Evolutionary conservation across 202 grass and related monocot species (phyloP).

Genomic region (Zizania palustris): DNA sequence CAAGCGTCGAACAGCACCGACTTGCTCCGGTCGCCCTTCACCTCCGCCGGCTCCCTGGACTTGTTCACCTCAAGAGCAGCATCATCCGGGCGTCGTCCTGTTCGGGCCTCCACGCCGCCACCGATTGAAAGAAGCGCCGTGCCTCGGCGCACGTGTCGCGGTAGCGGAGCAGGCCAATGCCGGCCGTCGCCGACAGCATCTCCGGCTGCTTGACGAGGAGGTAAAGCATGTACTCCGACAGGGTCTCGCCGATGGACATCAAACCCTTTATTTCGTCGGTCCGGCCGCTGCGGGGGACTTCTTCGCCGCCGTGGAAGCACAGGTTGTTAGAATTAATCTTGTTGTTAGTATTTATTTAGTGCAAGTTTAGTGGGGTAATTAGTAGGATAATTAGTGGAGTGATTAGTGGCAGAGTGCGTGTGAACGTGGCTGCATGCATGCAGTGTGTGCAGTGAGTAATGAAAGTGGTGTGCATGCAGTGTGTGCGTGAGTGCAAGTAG

Average conservation of each 20-base stretch:
- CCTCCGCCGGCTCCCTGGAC: background rate
- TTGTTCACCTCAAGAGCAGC: slow-evolving; percentile 45
- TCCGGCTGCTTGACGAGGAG: slow-evolving; percentile 49
- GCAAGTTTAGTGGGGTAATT: no score
- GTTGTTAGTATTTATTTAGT: no score
- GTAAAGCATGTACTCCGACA: slow-evolving; percentile 72
- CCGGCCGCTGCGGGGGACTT: rapidly evolving
- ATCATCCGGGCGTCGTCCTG: background rate
- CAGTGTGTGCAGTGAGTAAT: no score
- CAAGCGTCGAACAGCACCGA: slow-evolving; percentile 59
- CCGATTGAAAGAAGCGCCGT: slow-evolving; percentile 28
- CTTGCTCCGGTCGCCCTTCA: slow-evolving; percentile 57
- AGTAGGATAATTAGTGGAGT: no score
- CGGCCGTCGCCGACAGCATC: slow-evolving; percentile 36
- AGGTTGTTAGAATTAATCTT: no score
- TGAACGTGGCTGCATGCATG: no score
- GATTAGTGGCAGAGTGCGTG: no score
- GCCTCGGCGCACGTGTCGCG: slow-evolving; percentile 54
- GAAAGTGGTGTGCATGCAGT: no score
- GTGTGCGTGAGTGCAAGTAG: no score
- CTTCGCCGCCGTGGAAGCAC: background rate
- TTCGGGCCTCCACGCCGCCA: background rate
- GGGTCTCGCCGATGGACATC: background rate
- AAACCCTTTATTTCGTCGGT: rapidly evolving
- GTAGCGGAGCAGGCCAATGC: slow-evolving; percentile 46